These are phyloP conservation scores for Phytophthora kernoviae DNA, from an alignment of 352 stramenopile species.

Conservation along the genomic window DNA sequence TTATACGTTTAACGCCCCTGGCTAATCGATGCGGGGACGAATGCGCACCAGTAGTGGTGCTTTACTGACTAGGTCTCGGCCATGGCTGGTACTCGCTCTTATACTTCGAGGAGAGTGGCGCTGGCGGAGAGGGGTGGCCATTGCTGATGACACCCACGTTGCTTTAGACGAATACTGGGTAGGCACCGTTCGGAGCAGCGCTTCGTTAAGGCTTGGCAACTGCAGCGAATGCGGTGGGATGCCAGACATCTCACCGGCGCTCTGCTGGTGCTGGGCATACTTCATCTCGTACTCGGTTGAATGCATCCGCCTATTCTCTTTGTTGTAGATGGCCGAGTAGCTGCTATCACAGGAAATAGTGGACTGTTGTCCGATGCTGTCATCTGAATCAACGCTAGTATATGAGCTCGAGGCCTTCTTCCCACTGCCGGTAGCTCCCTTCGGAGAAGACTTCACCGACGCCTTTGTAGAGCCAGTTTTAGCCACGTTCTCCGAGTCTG, in stretches of 20 bases:
- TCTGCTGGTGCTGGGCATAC: constrained; percentile 23
- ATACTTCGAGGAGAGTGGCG: constrained; percentile 27
- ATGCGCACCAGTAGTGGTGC: constrained; percentile 6
- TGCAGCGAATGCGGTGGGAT: constrained; percentile 26
- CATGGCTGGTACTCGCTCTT: constrained; percentile 27
- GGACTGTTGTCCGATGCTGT: constrained; percentile 47
- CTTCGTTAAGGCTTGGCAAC: constrained; percentile 50
- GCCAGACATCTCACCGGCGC: constrained; percentile 26
- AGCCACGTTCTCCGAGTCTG: constrained; percentile 4
- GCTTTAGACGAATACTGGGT: constrained; percentile 26
- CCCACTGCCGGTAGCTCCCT: neutral
- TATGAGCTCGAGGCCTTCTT: constrained; percentile 26
- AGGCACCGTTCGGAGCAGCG: constrained; percentile 40
- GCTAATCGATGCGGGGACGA: too few relatives aligned
- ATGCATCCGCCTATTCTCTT: constrained; percentile 30
- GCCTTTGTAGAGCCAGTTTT: constrained; percentile 8
- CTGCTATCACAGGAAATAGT: constrained; percentile 41
- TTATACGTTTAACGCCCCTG: too few relatives aligned
- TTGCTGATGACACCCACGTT: constrained; percentile 25
- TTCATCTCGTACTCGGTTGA: constrained; percentile 16
- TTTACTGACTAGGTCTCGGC: constrained; percentile 27
- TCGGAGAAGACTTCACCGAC: constrained; percentile 4
- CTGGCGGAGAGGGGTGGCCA: constrained; percentile 16
- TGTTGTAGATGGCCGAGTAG: constrained; percentile 29
- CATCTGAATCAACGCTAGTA: constrained; percentile 48